Evolutionary conservation across 2,329 filamentous ascomycete species (phyloP).

Genomic region (Trichoderma polysporum): DNA sequence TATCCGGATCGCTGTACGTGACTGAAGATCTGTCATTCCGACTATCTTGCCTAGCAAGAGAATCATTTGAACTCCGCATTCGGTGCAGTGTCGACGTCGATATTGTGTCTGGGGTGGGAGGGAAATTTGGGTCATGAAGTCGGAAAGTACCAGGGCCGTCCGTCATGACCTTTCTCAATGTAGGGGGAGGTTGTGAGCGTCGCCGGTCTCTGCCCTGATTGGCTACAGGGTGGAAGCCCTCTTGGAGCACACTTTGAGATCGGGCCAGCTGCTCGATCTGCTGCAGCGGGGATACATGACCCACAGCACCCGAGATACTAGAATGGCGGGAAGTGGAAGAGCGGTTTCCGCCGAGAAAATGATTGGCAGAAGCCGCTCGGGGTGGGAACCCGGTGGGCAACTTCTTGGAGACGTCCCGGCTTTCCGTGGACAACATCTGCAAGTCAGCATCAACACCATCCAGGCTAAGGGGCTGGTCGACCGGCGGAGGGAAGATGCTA

Average conservation of each 20-base stretch:
- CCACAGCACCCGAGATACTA: constrained; percentile 38
- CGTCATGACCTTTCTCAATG: constrained; percentile 49
- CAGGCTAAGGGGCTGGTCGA: constrained; percentile 34
- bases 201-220: constrained; percentile 30
- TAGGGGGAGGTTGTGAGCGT: constrained; percentile 25
- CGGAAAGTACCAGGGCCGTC: constrained; percentile 44
- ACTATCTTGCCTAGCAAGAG: constrained; percentile 38
- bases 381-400: constrained; percentile 26
- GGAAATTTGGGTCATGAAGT: constrained; percentile 46
- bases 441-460: constrained; percentile 27
- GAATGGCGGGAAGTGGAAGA: constrained; percentile 41
- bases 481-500: constrained; percentile 26
- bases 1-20: background rate
- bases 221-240: constrained; percentile 32
- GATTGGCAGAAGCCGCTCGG: constrained; percentile 31
- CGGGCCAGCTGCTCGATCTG: constrained; percentile 47
- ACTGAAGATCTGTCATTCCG: constrained; percentile 36
- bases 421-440: constrained; percentile 16
- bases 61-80: constrained; percentile 53
- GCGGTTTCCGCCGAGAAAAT: background rate
- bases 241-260: constrained; percentile 29
- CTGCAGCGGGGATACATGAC: constrained; percentile 44
- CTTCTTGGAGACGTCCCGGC: background rate
- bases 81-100: constrained; percentile 55
- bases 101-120: constrained; percentile 61